Evolutionary conservation across 305 asterid species (phyloP).

Genomic region (Fraxinus xanthoxyloides): DNA sequence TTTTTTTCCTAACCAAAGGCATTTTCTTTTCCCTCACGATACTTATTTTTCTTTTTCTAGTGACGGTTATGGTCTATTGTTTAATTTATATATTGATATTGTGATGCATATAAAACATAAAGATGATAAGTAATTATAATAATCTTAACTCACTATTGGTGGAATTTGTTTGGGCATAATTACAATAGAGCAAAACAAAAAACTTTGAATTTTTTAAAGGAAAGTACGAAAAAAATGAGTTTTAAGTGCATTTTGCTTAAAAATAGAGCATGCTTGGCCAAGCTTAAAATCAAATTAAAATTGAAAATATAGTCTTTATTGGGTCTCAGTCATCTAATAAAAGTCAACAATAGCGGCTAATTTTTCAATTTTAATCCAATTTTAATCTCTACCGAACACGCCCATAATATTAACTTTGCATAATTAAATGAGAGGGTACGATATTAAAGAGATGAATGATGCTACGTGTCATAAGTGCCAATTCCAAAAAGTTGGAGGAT

Average conservation of each 20-base stretch:
- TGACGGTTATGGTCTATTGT: not conserved
- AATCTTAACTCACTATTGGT: not conserved
- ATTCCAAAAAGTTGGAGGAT: not conserved
- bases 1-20: not conserved
- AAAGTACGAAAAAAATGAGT: not conserved
- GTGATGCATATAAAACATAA: not conserved
- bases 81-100: too few relatives aligned
- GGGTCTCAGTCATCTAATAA: too few relatives aligned
- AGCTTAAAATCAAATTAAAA: too few relatives aligned
- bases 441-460: not conserved
- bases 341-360: too few relatives aligned
- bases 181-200: not conserved
- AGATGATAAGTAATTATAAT: too few relatives aligned
- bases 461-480: not conserved
- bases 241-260: not conserved
- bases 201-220: not conserved
- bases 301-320: too few relatives aligned
- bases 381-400: too few relatives aligned
- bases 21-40: not conserved
- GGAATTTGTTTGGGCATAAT: not conserved
- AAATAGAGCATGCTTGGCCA: too few relatives aligned
- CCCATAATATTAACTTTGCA: not conserved
- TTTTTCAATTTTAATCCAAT: too few relatives aligned
- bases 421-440: not conserved
- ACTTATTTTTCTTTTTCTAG: not conserved